phyloP scores from a whole-genome alignment of 345 rosid genomes.

The Salix udensis region DNA sequence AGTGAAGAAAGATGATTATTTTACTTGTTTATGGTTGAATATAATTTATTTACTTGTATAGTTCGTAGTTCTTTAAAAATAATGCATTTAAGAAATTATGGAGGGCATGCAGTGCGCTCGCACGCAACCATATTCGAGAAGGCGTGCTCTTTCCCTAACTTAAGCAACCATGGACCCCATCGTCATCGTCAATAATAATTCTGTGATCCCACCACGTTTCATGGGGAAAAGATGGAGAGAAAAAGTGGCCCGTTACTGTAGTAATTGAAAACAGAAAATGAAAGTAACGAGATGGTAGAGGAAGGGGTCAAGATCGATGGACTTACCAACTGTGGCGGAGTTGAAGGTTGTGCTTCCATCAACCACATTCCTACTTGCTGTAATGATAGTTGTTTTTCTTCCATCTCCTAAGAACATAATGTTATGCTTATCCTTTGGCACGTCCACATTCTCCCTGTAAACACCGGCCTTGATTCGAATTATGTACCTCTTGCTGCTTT shows the following conservation, averaged over 20 bases:
- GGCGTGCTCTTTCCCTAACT: not conserved
- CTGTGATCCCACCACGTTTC: not conserved
- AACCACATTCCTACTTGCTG: slow-evolving; percentile 59
- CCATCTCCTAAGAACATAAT: slow-evolving; percentile 88
- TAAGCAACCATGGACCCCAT: not conserved
- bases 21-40: no score
- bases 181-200: not conserved
- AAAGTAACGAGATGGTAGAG: not conserved
- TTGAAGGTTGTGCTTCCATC: slow-evolving; percentile 83
- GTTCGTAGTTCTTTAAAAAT: no score
- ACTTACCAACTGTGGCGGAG: slow-evolving; percentile 92
- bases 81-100: no score
- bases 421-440: slow-evolving; percentile 56
- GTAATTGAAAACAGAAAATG: not conserved
- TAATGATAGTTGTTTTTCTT: slow-evolving; percentile 56
- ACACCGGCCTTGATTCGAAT: slow-evolving; percentile 73
- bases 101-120: no score
- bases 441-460: slow-evolving; percentile 74
- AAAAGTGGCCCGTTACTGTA: no score
- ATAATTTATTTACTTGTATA: no score
- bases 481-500: slow-evolving; percentile 56
- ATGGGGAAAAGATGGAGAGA: not conserved
- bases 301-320: not conserved
- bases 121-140: no score
- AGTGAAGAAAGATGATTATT: no score